Base-by-base conservation (phyloP, 345 rosid genomes). In the Eucalyptus albens region DNA sequence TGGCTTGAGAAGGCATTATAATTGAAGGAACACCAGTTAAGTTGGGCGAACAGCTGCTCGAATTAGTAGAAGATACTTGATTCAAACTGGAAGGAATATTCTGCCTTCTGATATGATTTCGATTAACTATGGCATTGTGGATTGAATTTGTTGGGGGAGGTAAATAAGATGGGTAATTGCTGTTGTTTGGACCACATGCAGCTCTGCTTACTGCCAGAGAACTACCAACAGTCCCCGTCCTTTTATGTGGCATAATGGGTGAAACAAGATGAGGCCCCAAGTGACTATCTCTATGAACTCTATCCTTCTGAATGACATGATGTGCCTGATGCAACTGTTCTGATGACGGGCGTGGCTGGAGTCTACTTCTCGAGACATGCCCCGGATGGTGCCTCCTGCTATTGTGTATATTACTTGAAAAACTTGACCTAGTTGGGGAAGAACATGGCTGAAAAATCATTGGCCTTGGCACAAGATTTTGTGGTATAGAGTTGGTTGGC, bases 371-470 rank as follows among this genome's bases (percentile, higher is more conserved):
- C 13, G 33, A 67, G 89, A 17, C 56, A 27, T 40, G 85, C 53
- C 87, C 80, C 17, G 88, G 19, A 27, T 19, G 92, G 51, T 51
- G 92, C 50, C 40, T 85, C 92, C 93, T 88, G 51, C 67, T 62
- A 88, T 91, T 92, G 50, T 65, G 89, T 88, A 91, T 92, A 89
- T 87, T 89, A 80, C 88, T 92, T 86, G 95, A 92, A 55, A 69
- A 12, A 45, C 83, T 72, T 65, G 83, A 65, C 87, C 89, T 91
- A 69, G 65, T 53, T 15, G 96, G 90, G 50, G 97, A 89, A 21
- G 96, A 91, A 92, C 96, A 94, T 89, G 94, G 86, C 87, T 92
- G 91, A 65, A 93, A 33, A 44, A 88, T 8, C 11, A 85, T 59
- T 29, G 89, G 91, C 82, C 87, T 89, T 13, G 87, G 88, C 49